Evolutionary conservation across 2,329 filamentous ascomycete genomes (phyloP), one percentile per base, ranked within the genome.

Genomic region (Penicillium hesseltinei): DNA sequence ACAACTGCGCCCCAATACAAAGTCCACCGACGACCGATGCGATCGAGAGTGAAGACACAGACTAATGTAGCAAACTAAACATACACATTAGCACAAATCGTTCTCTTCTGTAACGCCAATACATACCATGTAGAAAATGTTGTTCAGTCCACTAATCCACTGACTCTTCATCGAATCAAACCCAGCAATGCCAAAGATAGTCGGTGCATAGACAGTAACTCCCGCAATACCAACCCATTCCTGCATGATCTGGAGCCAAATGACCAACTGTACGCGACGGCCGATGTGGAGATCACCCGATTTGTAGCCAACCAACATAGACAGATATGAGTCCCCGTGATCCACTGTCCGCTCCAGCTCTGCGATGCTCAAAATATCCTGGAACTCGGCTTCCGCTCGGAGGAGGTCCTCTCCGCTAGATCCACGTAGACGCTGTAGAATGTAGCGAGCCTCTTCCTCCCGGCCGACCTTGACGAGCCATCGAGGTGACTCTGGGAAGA

Each of bases 181-280:
- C 0, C 88, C 87, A 0, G 88, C 87, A 46, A 88, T 87, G 5
- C 82, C 80, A 69, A 90, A 90, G 53, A 90, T 83, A 1, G 78
- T 78, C 9, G 78, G 78, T 5, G 76, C 70, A 68, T 81, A 85
- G 36, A 89, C 81, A 0, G 86, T 89, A 3, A 90, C 85, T 42
- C 85, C 87, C 0, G 87, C 86, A 59, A 90, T 89, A 0, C 87
- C 86, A 51, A 86, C 81, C 85, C 86, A 88, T 64, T 88, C 84
- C 66, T 89, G 86, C 67, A 89, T 82, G 44, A 89, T 87, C 72
- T 89, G 86, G 9, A 90, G 77, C 86, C 87, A 90, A 36, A 90
- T 80, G 3, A 88, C 86, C 2, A 90, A 79, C 65, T 89, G 86
- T 0, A 89, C 86, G 6, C 88, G 83, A 1, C 88, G 80, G 0